Evolutionary conservation across 176 grass and related monocot genomes (phyloP).

Genomic region (Secale cereale): DNA sequence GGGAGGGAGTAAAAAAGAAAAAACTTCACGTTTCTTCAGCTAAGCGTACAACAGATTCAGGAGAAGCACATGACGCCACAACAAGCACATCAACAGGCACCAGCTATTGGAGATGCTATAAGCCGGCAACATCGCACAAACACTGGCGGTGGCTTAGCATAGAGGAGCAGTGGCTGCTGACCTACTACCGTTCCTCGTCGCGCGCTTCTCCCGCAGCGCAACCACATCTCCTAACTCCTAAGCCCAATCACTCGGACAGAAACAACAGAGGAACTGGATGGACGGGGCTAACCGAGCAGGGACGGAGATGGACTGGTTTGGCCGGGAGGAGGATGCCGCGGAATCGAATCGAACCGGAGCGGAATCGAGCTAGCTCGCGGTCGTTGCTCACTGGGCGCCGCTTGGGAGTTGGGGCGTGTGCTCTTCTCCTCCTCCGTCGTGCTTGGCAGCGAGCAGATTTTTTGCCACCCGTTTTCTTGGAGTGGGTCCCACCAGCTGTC

Average conservation of each 20-base stretch:
- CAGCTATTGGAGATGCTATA: neutral
- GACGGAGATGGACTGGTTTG: neutral
- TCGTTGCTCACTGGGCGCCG: neutral
- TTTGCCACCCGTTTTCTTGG: neutral
- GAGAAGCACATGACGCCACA: neutral
- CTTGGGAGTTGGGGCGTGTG: neutral
- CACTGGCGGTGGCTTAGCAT: neutral
- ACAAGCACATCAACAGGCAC: neutral
- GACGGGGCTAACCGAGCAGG: neutral
- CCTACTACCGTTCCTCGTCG: neutral
- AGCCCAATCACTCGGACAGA: neutral
- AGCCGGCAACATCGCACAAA: neutral
- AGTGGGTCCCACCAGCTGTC: neutral
- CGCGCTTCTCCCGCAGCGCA: neutral
- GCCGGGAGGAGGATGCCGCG: neutral
- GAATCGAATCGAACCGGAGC: neutral
- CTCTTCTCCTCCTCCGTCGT: neutral
- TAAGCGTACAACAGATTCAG: neutral
- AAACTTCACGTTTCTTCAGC: neutral
- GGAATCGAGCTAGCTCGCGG: neutral
- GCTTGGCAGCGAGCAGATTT: neutral
- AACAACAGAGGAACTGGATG: neutral
- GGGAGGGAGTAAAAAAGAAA: too few relatives aligned
- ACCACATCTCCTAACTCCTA: neutral
- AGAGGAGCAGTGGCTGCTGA: neutral